Conservation (phyloP, 768 basidiomycete genomes). For the Amanita molliuscula region DNA sequence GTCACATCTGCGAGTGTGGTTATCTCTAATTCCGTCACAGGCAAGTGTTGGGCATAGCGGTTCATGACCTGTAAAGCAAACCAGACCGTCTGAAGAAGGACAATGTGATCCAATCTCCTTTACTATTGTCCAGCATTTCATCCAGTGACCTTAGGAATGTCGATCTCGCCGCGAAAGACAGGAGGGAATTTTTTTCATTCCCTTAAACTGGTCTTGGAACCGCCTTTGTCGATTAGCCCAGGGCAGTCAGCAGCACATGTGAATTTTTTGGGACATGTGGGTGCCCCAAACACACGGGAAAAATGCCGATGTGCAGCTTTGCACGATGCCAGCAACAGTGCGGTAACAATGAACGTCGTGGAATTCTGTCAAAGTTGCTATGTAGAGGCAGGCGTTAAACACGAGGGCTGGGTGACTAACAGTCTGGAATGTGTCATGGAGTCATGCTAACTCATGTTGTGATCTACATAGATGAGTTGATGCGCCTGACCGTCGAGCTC, state of each 20-base stretch:
- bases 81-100: constrained; percentile 19
- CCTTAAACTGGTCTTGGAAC: not conserved
- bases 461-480: too few relatives aligned
- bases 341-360: not conserved
- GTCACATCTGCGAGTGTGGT: constrained; percentile 17
- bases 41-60: constrained; percentile 12
- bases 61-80: constrained; percentile 20
- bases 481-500: too few relatives aligned
- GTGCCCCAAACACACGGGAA: constrained; percentile 3
- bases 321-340: not conserved
- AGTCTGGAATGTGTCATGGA: too few relatives aligned
- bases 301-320: not conserved
- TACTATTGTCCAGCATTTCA: constrained; percentile 17
- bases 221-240: not conserved
- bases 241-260: not conserved
- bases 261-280: not conserved
- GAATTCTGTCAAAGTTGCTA: too few relatives aligned
- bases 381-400: too few relatives aligned
- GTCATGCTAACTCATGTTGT: too few relatives aligned
- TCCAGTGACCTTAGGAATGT: constrained; percentile 8
- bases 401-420: too few relatives aligned
- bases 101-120: constrained; percentile 16
- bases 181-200: too few relatives aligned
- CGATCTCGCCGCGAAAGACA: not conserved
- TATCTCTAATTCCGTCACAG: constrained; percentile 20